Evolutionary conservation across 345 rosid genomes (phyloP), one percentile per base, ranked within the genome.

Genomic region (Pistacia integerrima): DNA sequence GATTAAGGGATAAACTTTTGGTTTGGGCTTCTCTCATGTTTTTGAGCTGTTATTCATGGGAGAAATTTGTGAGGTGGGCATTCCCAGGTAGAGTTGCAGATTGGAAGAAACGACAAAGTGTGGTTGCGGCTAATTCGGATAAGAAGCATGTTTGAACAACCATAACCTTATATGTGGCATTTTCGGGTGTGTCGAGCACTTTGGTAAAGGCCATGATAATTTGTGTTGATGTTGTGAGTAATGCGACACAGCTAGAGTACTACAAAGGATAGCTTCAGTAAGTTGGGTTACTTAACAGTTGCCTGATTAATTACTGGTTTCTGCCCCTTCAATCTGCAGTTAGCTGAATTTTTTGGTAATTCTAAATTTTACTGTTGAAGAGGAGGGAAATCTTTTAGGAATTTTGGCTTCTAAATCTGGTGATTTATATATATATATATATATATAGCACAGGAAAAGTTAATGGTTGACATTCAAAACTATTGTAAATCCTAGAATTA

Each of bases 1-100:
- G 93, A 33, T 68, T 93, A 87, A 88, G 99, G 85, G 88, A 92
- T 77, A 93, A 90, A 83, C 90, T 96, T 38, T 82, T 96, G 82
- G 11, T 91, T 0, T 91, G 97, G 99, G 98, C 99, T 12, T 38
- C 67, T 41, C 85, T 93, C 30, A 90, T 86, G 97, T 96, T 90
- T 76, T 2, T 92, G 75, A 65, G 84, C 80, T 93, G 99, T 83
- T 91, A 89, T 74, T 44, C 84, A 0, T 96, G 99, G 98, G 98
- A 96, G 81, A 81, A 93, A 68, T 77, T 90, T 62, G 78, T 96
- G 68, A 88, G 94, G 73, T 96, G 97, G 94, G 92, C 84, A 67
- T 93, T 92, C 83, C 98, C 99, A 0, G 97, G 98, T 74, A 92
- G 76, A 82, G 81, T 93, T 30, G 89, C 97, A 0, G 90, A 88